Conservation (phyloP, 2,329 filamentous ascomycete genomes). For the Phoma sp. region DNA sequence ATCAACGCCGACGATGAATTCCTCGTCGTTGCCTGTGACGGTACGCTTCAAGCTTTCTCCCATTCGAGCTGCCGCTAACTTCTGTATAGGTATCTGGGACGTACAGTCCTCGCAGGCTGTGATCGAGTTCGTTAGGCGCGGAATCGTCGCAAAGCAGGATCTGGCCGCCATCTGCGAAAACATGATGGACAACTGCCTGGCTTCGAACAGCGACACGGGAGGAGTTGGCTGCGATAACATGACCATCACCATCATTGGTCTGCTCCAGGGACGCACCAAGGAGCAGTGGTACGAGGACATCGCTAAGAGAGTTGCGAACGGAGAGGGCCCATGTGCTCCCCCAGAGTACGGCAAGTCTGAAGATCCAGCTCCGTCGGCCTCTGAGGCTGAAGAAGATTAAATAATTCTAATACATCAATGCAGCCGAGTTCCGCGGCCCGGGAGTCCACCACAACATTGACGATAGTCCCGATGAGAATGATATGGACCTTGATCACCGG, state of each 20-base stretch:
- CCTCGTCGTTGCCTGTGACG: conserved; percentile 53
- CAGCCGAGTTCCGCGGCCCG: conserved; percentile 59
- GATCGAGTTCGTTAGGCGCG: conserved; percentile 93
- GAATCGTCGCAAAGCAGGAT: conserved; percentile 95
- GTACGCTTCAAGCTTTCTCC: conserved; percentile 28
- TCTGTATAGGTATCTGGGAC: conserved; percentile 88
- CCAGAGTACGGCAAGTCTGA: conserved; percentile 95
- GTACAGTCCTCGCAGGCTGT: conserved; percentile 98
- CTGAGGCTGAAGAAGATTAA: conserved; percentile 40
- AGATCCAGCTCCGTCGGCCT: conserved; percentile 45
- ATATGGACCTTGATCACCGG: conserved; percentile 72
- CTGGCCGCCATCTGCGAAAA: conserved; percentile 97
- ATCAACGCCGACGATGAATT: conserved; percentile 95
- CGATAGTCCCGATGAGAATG: conserved; percentile 65
- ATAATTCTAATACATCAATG: conserved; percentile 43
- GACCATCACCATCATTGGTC: conserved; percentile 92
- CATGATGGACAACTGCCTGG: conserved; percentile 99
- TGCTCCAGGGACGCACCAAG: conserved; percentile 90
- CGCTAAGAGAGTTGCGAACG: conserved; percentile 89
- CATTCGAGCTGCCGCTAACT: background rate
- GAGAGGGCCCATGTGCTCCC: conserved; percentile 96
- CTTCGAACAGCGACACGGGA: conserved; percentile 96
- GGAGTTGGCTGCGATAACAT: conserved; percentile 99
- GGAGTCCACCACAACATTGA: conserved; percentile 58
- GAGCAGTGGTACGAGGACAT: conserved; percentile 99